Evolutionary conservation across 768 basidiomycete genomes (phyloP).

Genomic region (Mycena capillaripes): DNA sequence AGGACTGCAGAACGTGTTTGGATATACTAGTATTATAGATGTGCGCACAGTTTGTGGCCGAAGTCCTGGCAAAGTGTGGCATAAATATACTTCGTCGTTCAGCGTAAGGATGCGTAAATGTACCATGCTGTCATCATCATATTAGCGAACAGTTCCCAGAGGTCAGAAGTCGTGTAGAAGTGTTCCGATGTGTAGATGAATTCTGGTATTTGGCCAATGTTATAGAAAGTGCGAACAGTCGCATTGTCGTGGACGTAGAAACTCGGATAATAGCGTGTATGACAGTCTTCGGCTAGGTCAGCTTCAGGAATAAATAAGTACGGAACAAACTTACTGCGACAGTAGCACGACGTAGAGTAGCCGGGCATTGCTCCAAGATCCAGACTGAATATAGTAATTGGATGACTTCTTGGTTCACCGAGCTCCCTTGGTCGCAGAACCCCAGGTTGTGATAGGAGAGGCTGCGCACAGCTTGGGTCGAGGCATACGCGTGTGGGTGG

Average conservation of each 20-base stretch:
- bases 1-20: not conserved
- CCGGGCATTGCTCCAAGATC: constrained; percentile 43
- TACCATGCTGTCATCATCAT: constrained; percentile 26
- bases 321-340: constrained; percentile 38
- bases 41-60: too few species aligned
- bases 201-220: constrained; percentile 24
- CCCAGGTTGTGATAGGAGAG: too few species aligned
- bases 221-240: constrained; percentile 38
- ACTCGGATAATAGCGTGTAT: constrained; percentile 45
- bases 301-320: not conserved
- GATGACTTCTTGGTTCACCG: too few species aligned
- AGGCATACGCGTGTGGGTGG: too few species aligned
- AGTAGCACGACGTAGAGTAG: constrained; percentile 40
- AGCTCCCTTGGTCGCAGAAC: too few species aligned
- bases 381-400: constrained; percentile 40
- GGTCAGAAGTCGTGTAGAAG: constrained; percentile 14
- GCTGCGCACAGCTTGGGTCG: too few species aligned
- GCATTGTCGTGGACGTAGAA: constrained; percentile 43
- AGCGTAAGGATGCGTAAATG: not conserved
- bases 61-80: constrained; percentile 37
- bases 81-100: too few species aligned
- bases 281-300: constrained; percentile 36
- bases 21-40: constrained; percentile 43
- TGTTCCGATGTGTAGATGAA: constrained; percentile 34
- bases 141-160: constrained; percentile 27